Evolutionary conservation across 75 land plant species (phyloP), one percentile per base, ranked within the genome.

Genomic region (Pseudotsuga menziesii): DNA sequence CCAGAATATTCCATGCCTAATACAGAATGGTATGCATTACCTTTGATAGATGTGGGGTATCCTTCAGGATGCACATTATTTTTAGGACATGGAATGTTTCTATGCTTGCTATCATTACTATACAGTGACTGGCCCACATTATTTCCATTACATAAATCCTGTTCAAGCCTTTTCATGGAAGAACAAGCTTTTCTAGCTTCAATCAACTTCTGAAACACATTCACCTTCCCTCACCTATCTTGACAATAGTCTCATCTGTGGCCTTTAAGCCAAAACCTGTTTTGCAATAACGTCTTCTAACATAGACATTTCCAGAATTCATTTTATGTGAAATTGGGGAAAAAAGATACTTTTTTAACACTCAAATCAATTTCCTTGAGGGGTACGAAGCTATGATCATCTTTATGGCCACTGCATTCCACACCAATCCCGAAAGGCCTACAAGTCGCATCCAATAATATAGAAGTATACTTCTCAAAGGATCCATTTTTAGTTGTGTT

Each of bases 221-320:
- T 69, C 72, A 41, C 54, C n/a, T 69, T 69, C 72, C 48, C 52
- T 44, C 48, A 6, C n/a, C 72, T 69, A 12, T 39, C 20, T 69
- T 19, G 3, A 4, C 9, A 32, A 16, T 0, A 39, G 52, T 44
- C n/a, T 35, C 52, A 7, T 20, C 11, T 9, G 23, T 69, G 52
- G 5, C 72, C 72, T 69, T 69, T 48, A 48, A 9, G 54, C 54
- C 54, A 20, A 25, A 39, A 41, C 72, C 48, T 39, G 23, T 69
- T n/a, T 56, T 73, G 9, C 36, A 58, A 32, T 52, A 26, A 1
- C 57, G 57, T 55, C 27, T 52, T 16, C 75, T 55, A 15, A 73
- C 58, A 73, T 73, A 73, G 14, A 54, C 57, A 17, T 73, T 73
- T 73, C 35, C 58, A 55, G 57, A 54, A 4, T 4, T 55, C 26